These are phyloP conservation scores for Rhododendron vialii DNA, from an alignment of 148 eudicot species.

Conservation along the genomic window DNA sequence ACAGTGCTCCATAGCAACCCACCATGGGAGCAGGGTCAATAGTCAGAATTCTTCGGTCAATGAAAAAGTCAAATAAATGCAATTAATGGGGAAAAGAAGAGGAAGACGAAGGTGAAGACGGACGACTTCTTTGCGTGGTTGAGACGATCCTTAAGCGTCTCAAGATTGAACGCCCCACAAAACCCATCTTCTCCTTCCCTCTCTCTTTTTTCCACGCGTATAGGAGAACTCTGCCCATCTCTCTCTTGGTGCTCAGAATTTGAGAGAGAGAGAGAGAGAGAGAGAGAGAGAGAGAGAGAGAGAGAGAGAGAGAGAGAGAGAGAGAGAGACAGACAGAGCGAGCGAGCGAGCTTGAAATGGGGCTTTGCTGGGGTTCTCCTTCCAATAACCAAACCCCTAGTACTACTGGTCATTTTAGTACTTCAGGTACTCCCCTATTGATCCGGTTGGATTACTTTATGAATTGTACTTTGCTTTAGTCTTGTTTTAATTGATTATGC, in stretches of 20 bases:
- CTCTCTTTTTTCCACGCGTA: background rate
- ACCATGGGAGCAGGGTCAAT: background rate
- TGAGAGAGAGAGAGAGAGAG: background rate
- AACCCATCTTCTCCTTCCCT: background rate
- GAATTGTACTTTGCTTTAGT: background rate
- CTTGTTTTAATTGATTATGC: background rate
- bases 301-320: slow-evolving; percentile 2
- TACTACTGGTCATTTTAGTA: slow-evolving; percentile 30
- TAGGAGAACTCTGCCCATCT: background rate
- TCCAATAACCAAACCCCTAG: slow-evolving; percentile 25
- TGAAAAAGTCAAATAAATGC: background rate
- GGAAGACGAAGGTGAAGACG: background rate
- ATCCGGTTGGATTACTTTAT: background rate
- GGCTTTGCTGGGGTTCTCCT: slow-evolving; percentile 45
- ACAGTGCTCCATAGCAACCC: background rate
- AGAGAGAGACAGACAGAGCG: slow-evolving; percentile 2
- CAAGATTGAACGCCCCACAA: background rate
- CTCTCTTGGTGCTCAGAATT: background rate
- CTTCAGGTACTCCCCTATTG: slow-evolving; percentile 30
- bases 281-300: slow-evolving; percentile 7
- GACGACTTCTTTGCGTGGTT: background rate
- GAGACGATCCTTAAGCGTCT: background rate
- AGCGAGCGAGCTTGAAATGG: slow-evolving; percentile 30
- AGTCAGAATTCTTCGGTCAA: background rate
- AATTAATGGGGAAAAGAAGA: background rate